These are phyloP conservation scores for Pichia phayaonensis DNA, from an alignment of 805 yeast genomes.

Conservation along the genomic window DNA sequence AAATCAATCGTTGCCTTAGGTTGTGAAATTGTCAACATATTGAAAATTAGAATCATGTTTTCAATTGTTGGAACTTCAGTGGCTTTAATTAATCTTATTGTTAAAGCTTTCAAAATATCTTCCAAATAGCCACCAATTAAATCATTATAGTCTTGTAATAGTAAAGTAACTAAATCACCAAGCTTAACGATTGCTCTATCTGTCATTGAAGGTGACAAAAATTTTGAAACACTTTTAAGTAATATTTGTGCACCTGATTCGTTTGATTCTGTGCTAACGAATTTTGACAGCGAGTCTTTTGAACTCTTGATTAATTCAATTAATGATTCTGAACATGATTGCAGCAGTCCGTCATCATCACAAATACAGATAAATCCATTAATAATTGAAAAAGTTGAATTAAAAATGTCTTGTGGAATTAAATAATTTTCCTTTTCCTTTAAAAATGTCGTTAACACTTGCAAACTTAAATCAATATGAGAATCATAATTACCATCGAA, in stretches of 20 bases:
- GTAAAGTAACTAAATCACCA: conserved; percentile 39
- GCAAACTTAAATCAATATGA: conserved; percentile 49
- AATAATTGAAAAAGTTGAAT: conserved; percentile 37
- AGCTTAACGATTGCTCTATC: conserved; percentile 80
- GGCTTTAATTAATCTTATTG: conserved; percentile 56
- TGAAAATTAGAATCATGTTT: conserved; percentile 67
- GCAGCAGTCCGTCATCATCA: conserved; percentile 71
- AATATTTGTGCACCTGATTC: conserved; percentile 46
- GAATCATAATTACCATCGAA: conserved; percentile 47
- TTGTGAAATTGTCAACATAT: conserved; percentile 57
- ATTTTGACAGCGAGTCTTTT: conserved; percentile 28
- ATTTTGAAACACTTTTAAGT: conserved; percentile 57
- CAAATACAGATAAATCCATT: conserved; percentile 36
- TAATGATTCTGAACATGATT: conserved; percentile 68
- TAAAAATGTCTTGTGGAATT: conserved; percentile 30
- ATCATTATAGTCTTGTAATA: conserved; percentile 29
- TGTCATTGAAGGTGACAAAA: conserved; percentile 61
- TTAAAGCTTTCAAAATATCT: conserved; percentile 67
- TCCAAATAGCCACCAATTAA: conserved; percentile 36
- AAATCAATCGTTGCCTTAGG: conserved; percentile 59
- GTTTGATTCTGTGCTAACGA: conserved; percentile 27
- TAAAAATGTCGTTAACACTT: conserved; percentile 45
- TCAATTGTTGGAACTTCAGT: conserved; percentile 68
- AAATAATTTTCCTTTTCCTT: conserved; percentile 26
- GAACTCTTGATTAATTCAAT: conserved; percentile 46